A percentile compares a stretch with the other conserved stretches of the same genome.
Evolutionary conservation across 805 yeast genomes (phyloP).

Genomic region (Cyberlindnera japonica): DNA sequence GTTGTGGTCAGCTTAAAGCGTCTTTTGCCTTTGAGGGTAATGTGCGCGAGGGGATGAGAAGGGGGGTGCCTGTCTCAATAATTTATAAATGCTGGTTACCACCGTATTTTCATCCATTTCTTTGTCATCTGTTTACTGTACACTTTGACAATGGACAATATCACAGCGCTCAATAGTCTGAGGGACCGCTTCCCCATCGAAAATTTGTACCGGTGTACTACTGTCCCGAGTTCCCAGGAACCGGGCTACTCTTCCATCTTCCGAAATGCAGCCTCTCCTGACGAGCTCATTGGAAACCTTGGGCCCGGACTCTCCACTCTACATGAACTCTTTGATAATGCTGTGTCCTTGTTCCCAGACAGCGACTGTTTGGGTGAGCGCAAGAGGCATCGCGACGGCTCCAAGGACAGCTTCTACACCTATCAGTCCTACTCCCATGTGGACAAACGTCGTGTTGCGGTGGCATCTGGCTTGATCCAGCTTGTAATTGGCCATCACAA

Average conservation of each 20-base stretch:
- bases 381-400: slow-evolving; percentile 13
- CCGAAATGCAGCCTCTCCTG: slow-evolving; percentile 33
- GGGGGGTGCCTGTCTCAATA: neutral
- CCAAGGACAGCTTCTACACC: slow-evolving; percentile 37
- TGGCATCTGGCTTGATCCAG: slow-evolving; percentile 45
- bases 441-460: slow-evolving; percentile 33
- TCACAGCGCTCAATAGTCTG: slow-evolving; percentile 10
- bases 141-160: slow-evolving; percentile 1
- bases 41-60: neutral
- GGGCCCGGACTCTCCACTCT: slow-evolving; percentile 33
- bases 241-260: slow-evolving; percentile 44
- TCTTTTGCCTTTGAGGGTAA: neutral
- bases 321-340: slow-evolving; percentile 35
- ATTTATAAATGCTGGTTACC: too few species aligned
- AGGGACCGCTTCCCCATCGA: slow-evolving; percentile 16
- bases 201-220: slow-evolving; percentile 19
- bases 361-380: slow-evolving; percentile 39
- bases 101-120: too few species aligned
- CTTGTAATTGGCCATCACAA: slow-evolving; percentile 23
- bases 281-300: slow-evolving; percentile 21
- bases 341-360: slow-evolving; percentile 31
- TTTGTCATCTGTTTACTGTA: neutral
- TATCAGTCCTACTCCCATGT: slow-evolving; percentile 38
- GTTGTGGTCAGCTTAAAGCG: too few species aligned
- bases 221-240: slow-evolving; percentile 32